These are phyloP conservation scores for Termitomyces sp. DNA, from an alignment of 768 basidiomycete genomes.

Conservation along the genomic window DNA sequence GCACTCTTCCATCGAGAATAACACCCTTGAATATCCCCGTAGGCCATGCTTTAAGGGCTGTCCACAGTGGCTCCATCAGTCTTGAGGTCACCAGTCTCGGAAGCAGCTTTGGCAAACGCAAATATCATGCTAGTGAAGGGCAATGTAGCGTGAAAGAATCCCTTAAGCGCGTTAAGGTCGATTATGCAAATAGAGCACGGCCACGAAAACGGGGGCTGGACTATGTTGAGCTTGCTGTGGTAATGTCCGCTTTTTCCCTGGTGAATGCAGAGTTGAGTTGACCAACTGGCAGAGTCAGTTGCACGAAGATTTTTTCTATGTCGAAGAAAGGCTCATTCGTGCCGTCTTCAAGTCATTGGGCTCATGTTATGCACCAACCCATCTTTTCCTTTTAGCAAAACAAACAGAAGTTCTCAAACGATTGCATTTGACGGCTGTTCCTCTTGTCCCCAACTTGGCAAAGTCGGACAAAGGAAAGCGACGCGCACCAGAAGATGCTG, in stretches of 20 bases:
- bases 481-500: constrained; percentile 34
- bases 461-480: constrained; percentile 36
- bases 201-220: not conserved
- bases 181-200: not conserved
- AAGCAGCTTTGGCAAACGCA: constrained; percentile 1
- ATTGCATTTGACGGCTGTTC: constrained; percentile 29
- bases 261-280: not conserved
- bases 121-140: not conserved
- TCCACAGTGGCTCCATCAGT: not conserved
- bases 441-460: constrained; percentile 17
- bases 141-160: not conserved
- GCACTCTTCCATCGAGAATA: not conserved
- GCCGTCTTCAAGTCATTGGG: constrained; percentile 26
- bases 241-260: not conserved
- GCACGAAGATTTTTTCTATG: constrained; percentile 41
- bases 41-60: not conserved
- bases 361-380: constrained; percentile 51
- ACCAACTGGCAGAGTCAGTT: constrained; percentile 37
- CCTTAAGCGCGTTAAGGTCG: constrained; percentile 4
- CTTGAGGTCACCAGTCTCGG: not conserved
- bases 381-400: constrained; percentile 34
- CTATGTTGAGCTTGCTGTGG: constrained; percentile 10
- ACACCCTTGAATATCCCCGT: not conserved
- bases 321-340: constrained; percentile 45
- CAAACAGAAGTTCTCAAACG: constrained; percentile 15